These are phyloP conservation scores for Suillus sp. DNA, from an alignment of 768 basidiomycete species.

Conservation along the genomic window DNA sequence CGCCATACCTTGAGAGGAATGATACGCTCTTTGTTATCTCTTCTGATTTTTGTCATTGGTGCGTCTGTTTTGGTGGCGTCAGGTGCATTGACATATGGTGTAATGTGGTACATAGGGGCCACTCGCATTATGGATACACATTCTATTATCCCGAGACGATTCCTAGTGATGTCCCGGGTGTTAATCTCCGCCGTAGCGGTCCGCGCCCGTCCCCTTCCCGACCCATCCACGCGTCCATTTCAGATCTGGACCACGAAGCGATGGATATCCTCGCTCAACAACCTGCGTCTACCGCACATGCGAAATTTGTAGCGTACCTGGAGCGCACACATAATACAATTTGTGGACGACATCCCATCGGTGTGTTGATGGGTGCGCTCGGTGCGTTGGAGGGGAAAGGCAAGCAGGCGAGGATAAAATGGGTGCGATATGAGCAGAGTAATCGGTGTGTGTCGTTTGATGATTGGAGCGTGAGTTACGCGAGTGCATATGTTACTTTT, in stretches of 20 bases:
- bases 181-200: conserved; percentile 51
- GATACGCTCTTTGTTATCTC: conserved; percentile 90
- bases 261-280: conserved; percentile 71
- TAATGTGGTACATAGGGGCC: conserved; percentile 54
- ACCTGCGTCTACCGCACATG: conserved; percentile 57
- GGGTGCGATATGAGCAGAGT: conserved; percentile 95
- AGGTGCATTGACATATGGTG: neutral
- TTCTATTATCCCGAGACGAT: conserved; percentile 76
- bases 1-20: conserved; percentile 74
- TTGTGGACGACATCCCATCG: conserved; percentile 95
- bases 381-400: conserved; percentile 51
- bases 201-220: conserved; percentile 44
- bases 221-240: conserved; percentile 84
- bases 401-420: conserved; percentile 52
- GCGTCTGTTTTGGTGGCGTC: conserved; percentile 22
- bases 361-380: conserved; percentile 83
- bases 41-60: conserved; percentile 99
- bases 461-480: conserved; percentile 96
- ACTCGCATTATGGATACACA: conserved; percentile 79
- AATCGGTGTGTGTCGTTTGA: conserved; percentile 63
- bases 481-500: conserved; percentile 80
- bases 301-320: conserved; percentile 67
- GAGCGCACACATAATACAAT: conserved; percentile 88
- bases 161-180: conserved; percentile 45
- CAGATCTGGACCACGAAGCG: conserved; percentile 82